Conservation (phyloP, 306 rosid species). For the Argentina anserina region DNA sequence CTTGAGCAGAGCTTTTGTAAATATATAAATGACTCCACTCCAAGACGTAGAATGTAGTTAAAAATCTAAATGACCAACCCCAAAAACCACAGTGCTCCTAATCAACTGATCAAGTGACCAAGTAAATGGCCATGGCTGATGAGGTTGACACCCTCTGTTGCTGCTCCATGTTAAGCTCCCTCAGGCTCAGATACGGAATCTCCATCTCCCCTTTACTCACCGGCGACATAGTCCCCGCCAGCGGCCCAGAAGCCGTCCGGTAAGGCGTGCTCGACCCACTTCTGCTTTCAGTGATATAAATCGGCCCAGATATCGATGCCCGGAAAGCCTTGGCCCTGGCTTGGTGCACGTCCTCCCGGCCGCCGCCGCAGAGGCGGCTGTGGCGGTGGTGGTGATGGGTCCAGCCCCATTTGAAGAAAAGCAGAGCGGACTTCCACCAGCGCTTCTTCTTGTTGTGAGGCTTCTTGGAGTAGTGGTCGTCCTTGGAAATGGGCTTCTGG, state of each 20-base stretch:
- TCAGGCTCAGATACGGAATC: slow-evolving; percentile 72
- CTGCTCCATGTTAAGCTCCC: slow-evolving; percentile 84
- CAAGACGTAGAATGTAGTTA: neutral
- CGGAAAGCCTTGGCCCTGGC: slow-evolving; percentile 72
- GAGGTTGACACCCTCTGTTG: slow-evolving; percentile 68
- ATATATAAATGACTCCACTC: slow-evolving; percentile 11
- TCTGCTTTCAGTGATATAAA: slow-evolving; percentile 69
- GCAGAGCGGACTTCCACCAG: slow-evolving; percentile 78
- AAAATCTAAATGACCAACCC: neutral
- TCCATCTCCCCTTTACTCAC: slow-evolving; percentile 39
- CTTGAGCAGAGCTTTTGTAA: neutral
- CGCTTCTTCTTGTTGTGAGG: slow-evolving; percentile 59
- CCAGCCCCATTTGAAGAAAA: slow-evolving; percentile 78
- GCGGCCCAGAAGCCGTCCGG: slow-evolving; percentile 61
- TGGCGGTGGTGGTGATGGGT: slow-evolving; percentile 10
- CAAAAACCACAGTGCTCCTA: neutral
- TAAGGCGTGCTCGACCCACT: slow-evolving; percentile 64
- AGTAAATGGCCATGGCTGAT: slow-evolving; percentile 72
- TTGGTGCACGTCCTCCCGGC: slow-evolving; percentile 52
- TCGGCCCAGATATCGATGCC: slow-evolving; percentile 77
- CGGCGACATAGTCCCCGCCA: slow-evolving; percentile 64
- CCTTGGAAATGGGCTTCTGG: slow-evolving; percentile 74
- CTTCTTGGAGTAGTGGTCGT: slow-evolving; percentile 42
- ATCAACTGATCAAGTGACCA: slow-evolving; percentile 47
- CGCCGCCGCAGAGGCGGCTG: neutral